phyloP scores from a whole-genome alignment of 495 filamentous ascomycete genomes.

The Penicillium silybi region DNA sequence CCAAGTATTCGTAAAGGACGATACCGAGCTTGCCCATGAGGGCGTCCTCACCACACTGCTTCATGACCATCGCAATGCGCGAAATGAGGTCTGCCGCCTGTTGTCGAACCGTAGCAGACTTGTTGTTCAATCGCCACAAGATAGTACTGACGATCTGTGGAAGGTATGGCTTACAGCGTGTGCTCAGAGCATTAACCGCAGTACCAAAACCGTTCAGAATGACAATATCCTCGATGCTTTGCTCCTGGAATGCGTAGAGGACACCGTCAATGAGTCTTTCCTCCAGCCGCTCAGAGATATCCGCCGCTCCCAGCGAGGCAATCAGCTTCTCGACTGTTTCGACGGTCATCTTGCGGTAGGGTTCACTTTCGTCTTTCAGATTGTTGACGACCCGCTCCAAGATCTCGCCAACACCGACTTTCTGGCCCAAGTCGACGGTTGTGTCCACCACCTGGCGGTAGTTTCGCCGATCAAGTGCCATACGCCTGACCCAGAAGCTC shows the following conservation, averaged over 20 bases:
- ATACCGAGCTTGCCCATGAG: constrained; percentile 93
- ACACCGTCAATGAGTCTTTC: constrained; percentile 94
- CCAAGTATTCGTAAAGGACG: constrained; percentile 97
- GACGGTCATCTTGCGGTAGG: constrained; percentile 98
- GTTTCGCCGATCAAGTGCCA: constrained; percentile 95
- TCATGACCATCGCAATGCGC: constrained; percentile 97
- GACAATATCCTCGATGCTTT: constrained; percentile 92
- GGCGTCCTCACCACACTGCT: constrained; percentile 93
- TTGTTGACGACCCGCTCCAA: constrained; percentile 89
- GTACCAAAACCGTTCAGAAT: constrained; percentile 99
- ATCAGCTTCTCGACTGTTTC: constrained; percentile 97
- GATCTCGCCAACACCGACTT: constrained; percentile 94
- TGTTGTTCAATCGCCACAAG: constrained; percentile 97
- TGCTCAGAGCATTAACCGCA: constrained; percentile 91
- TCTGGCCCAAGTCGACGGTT: constrained; percentile 94
- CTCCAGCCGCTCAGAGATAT: constrained; percentile 88
- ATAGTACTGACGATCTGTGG: constrained; percentile 96
- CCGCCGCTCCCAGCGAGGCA: constrained; percentile 85
- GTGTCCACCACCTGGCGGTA: constrained; percentile 97
- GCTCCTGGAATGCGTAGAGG: constrained; percentile 96
- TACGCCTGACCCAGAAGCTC: constrained; percentile 95
- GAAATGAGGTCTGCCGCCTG: constrained; percentile 97
- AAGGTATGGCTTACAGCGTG: constrained; percentile 91
- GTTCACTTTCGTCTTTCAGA: constrained; percentile 96
- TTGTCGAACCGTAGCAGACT: constrained; percentile 90